Base-by-base conservation (phyloP, 495 filamentous ascomycete genomes). In the Schizothecium vesticola region DNA sequence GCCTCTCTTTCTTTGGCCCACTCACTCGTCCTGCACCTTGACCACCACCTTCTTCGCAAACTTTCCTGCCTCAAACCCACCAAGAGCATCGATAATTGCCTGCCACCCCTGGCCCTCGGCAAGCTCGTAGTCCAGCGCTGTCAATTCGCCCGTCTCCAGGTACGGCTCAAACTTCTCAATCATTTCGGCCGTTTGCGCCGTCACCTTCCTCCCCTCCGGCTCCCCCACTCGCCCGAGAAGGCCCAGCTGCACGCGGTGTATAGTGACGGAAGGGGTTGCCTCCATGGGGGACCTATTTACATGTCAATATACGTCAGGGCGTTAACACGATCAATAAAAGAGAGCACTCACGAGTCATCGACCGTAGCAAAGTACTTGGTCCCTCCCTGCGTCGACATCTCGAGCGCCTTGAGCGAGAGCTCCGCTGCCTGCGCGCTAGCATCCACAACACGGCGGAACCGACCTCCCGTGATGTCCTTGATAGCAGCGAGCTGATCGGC, bases 311-410 rank as follows among this genome's bases (percentile, higher is more conserved):
- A 13, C 10, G 24, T 26, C 31, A 36, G 12, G 12, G 12, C 12
- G 4, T 56, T 29, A 55, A 19, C 29, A 5, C 29, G 59, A 31
- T 29, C 28, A 22, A 65, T n/a, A 19, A 19, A 63, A 23, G 26
- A 59, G 19, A 2, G 36, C 24, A 58, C 66, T 56, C 70, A 81
- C 83, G 80, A 82, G 61, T 80, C 80, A 72, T 82, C 78, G 2
- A 76, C 80, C 0, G 81, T 82, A 4, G 77, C 63, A 64, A 81
- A 81, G 28, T 76, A 77, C 67, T 83, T 83, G 10, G 58, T 13
- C 23, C 57, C 43, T 19, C 59, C 71, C 7, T 59, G 67, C 22
- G 71, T 75, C 10, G 78, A 26, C n/a, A 67, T 66, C 25, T 69
- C 58, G 9, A 80, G 72, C 25, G 77, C 76, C 61, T 70, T 67